These are phyloP conservation scores for Hanseniaspora nectarophila DNA, from an alignment of 805 yeast genomes.

Conservation along the genomic window DNA sequence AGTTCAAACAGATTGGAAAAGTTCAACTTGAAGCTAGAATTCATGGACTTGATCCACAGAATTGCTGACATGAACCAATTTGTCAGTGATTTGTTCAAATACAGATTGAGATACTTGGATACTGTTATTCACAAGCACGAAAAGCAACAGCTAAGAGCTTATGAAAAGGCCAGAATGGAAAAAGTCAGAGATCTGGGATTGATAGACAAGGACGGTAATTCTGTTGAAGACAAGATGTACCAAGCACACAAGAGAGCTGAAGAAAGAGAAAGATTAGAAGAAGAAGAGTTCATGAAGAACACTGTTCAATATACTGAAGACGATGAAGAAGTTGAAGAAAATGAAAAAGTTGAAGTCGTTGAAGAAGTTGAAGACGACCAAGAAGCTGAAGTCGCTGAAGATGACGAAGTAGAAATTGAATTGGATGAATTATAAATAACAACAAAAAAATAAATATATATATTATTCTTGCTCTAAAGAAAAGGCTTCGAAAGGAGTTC, in stretches of 20 bases:
- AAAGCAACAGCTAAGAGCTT: slow-evolving; percentile 23
- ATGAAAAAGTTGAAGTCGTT: neutral
- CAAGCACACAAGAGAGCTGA: slow-evolving; percentile 24
- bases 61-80: neutral
- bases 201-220: slow-evolving; percentile 11
- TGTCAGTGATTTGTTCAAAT: slow-evolving; percentile 3
- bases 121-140: slow-evolving; percentile 24
- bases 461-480: slow-evolving; percentile 35
- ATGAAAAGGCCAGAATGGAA: slow-evolving; percentile 24
- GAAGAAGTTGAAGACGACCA: neutral
- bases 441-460: neutral
- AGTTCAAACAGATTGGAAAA: neutral
- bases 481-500: slow-evolving; percentile 81
- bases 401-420: slow-evolving; percentile 9
- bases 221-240: slow-evolving; percentile 11
- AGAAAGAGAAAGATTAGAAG: slow-evolving; percentile 18
- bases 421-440: slow-evolving; percentile 14
- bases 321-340: neutral
- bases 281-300: slow-evolving; percentile 13
- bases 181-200: slow-evolving; percentile 16
- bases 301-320: too few species aligned
- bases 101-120: slow-evolving; percentile 14
- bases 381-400: too few species aligned
- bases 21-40: slow-evolving; percentile 6
- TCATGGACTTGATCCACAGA: neutral